Percentiles rank a stretch among this genome's conserved stretches.
phyloP scores from a whole-genome alignment of 805 yeast genomes.

The Cyberlindnera japonica region DNA sequence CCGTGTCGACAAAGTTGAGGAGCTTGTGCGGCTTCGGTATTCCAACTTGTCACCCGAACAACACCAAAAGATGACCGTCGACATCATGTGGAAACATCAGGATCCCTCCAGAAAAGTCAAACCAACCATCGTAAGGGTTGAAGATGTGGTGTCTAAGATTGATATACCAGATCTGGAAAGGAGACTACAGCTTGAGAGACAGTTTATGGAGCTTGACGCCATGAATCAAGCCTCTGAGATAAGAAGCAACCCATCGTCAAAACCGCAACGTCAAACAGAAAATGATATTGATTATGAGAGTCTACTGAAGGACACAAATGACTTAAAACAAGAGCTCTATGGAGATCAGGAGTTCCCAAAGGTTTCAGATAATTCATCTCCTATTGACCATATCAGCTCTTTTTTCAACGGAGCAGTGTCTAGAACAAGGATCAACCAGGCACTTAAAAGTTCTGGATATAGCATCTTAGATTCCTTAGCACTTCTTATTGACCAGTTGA shows the following conservation, averaged over 20 bases:
- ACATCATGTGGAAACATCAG: slow-evolving; percentile 39
- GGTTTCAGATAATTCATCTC: slow-evolving; percentile 22
- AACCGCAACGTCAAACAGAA: slow-evolving; percentile 1
- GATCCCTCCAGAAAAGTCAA: slow-evolving; percentile 26
- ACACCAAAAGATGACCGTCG: slow-evolving; percentile 35
- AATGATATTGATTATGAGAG: slow-evolving; percentile 16
- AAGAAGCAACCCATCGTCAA: not conserved
- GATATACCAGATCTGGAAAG: slow-evolving; percentile 27
- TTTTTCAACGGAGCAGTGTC: slow-evolving; percentile 32
- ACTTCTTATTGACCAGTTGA: slow-evolving; percentile 20
- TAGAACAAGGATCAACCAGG: slow-evolving; percentile 33
- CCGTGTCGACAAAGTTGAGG: slow-evolving; percentile 36
- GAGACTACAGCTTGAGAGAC: slow-evolving; percentile 26
- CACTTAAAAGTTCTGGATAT: slow-evolving; percentile 35
- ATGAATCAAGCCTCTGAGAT: slow-evolving; percentile 3
- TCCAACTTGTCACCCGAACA: slow-evolving; percentile 21
- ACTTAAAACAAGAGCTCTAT: slow-evolving; percentile 20
- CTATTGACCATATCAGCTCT: slow-evolving; percentile 34
- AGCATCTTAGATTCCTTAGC: slow-evolving; percentile 30
- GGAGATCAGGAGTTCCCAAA: slow-evolving; percentile 11
- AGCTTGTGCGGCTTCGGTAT: slow-evolving; percentile 26
- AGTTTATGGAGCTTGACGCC: slow-evolving; percentile 20
- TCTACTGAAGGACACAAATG: slow-evolving; percentile 18
- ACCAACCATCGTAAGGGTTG: slow-evolving; percentile 23
- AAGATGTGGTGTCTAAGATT: slow-evolving; percentile 15